Evolutionary conservation across 1,284 basidiomycete species (phyloP).

Genomic region (Cystobasidium pallidum): DNA sequence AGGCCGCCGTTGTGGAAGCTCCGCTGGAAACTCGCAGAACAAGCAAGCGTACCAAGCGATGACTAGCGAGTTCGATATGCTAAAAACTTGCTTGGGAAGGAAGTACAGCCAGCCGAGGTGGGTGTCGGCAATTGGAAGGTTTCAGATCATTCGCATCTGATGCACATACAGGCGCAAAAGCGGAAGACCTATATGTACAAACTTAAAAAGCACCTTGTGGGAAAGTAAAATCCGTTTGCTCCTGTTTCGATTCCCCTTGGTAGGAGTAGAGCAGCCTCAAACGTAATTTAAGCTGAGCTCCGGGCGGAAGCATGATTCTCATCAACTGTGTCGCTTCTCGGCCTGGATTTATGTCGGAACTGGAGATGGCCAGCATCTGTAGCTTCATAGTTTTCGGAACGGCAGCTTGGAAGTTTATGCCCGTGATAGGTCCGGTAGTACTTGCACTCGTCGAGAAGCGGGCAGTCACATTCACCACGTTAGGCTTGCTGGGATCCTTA

Average conservation of each 20-base stretch:
- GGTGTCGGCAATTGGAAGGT: too few relatives aligned
- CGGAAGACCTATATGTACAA: constrained; percentile 1
- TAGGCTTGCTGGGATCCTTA: constrained; percentile 74
- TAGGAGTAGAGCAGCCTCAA: constrained; percentile 78
- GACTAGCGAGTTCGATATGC: too few relatives aligned
- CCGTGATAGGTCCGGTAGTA: constrained; percentile 63
- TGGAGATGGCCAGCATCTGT: constrained; percentile 98
- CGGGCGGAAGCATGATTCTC: constrained; percentile 82
- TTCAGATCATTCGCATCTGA: not conserved
- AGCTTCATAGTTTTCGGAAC: constrained; percentile 99
- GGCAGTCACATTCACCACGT: constrained; percentile 86
- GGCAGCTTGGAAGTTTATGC: constrained; percentile 92
- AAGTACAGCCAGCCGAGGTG: too few relatives aligned
- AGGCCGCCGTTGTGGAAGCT: not conserved
- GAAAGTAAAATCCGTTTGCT: constrained; percentile 94
- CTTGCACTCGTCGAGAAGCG: constrained; percentile 70
- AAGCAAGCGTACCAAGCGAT: constrained; percentile 8
- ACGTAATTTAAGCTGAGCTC: constrained; percentile 80
- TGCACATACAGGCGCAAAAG: not conserved
- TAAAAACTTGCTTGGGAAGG: too few relatives aligned
- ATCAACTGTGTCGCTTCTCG: constrained; percentile 90
- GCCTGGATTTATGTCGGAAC: constrained; percentile 74
- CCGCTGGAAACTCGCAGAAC: not conserved
- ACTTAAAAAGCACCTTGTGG: constrained; percentile 58
- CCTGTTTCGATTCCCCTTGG: constrained; percentile 73